Evolutionary conservation across 805 yeast genomes (phyloP).

Genomic region (Kregervanrija delftensis): DNA sequence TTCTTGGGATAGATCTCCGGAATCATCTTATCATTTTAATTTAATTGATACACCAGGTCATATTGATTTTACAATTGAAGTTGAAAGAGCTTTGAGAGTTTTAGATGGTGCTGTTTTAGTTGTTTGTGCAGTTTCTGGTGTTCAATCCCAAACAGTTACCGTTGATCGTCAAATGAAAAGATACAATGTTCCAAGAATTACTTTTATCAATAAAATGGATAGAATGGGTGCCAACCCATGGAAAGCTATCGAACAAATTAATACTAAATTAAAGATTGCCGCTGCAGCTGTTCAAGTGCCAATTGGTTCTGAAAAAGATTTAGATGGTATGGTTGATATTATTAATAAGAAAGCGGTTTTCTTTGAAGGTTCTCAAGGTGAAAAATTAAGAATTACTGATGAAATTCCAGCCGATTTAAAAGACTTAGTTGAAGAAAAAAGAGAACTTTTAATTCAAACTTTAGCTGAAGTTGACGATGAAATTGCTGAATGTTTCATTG

Average conservation of each 20-base stretch:
- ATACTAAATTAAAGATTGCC: conserved; percentile 78
- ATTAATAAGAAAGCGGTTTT: conserved; percentile 82
- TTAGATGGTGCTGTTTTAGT: conserved; percentile 97
- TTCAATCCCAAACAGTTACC: conserved; percentile 96
- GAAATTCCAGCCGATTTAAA: conserved; percentile 74
- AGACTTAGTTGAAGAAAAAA: conserved; percentile 84
- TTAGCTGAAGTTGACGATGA: conserved; percentile 98
- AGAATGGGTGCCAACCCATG: conserved; percentile 99
- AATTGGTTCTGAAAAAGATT: conserved; percentile 83
- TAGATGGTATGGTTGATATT: conserved; percentile 86
- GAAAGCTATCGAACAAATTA: conserved; percentile 87
- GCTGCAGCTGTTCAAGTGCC: conserved; percentile 99
- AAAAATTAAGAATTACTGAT: conserved; percentile 49
- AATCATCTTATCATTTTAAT: conserved; percentile 71
- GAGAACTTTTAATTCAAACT: conserved; percentile 80
- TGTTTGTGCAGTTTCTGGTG: conserved; percentile 98
- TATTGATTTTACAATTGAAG: conserved; percentile 97
- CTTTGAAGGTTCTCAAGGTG: conserved; percentile 90
- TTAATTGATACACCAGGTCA: conserved; percentile 98
- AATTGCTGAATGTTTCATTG: conserved; percentile 87
- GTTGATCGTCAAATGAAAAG: conserved; percentile 99
- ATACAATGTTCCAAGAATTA: conserved; percentile 92
- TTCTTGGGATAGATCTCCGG: conserved; percentile 77
- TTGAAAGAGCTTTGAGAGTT: conserved; percentile 96
- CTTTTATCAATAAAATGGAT: conserved; percentile 97